Evolutionary conservation across 179 eudicot species (phyloP).

Genomic region (Drosera spatulata): DNA sequence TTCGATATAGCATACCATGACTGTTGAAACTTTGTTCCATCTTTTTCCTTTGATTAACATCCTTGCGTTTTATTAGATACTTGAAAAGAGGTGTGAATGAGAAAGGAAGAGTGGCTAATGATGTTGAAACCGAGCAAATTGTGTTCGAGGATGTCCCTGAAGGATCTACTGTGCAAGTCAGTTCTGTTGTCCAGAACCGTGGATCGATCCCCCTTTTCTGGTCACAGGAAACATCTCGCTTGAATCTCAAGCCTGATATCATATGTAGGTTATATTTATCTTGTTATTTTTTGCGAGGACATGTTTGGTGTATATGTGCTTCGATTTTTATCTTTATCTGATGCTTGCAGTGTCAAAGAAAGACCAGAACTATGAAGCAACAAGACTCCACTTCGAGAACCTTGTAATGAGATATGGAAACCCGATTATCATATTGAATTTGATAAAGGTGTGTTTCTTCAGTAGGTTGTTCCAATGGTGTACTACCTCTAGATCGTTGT

Average conservation of each 20-base stretch:
- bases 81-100: constrained; percentile 94
- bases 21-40: too few relatives aligned
- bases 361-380: constrained; percentile 82
- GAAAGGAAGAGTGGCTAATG: constrained; percentile 95
- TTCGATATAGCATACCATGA: too few relatives aligned
- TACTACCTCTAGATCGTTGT: neutral
- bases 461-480: too few relatives aligned
- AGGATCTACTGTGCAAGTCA: constrained; percentile 51
- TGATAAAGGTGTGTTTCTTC: constrained; percentile 64
- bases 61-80: constrained; percentile 30
- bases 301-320: neutral
- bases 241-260: constrained; percentile 84
- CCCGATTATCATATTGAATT: constrained; percentile 87
- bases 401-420: constrained; percentile 87
- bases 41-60: too few relatives aligned
- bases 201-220: constrained; percentile 98
- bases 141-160: constrained; percentile 78
- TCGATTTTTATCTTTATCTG: constrained; percentile 4
- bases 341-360: constrained; percentile 61
- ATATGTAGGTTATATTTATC: constrained; percentile 44
- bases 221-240: constrained; percentile 97
- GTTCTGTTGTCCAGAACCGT: constrained; percentile 92
- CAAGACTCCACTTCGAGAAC: constrained; percentile 89
- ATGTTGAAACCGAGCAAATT: constrained; percentile 96
- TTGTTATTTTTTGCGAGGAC: neutral